phyloP scores from a whole-genome alignment of 371 early-diverging fungal genomes.

The Haplosporangium sp. region DNA sequence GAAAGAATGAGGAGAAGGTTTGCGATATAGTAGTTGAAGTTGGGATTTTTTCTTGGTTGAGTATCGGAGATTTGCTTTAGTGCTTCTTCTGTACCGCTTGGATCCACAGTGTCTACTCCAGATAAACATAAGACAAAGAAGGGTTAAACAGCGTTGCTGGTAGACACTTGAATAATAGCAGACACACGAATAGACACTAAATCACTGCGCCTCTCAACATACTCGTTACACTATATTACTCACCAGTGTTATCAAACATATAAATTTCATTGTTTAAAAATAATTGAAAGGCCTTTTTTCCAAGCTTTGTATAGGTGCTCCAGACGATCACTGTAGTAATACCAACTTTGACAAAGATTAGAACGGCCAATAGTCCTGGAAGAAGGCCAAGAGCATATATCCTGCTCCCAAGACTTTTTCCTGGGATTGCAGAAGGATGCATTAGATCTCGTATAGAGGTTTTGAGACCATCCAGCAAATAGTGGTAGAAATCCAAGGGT shows the following conservation, averaged over 20 bases:
- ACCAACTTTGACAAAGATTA: conserved; percentile 31
- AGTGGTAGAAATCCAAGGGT: conserved; percentile 29
- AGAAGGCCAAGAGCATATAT: conserved; percentile 28
- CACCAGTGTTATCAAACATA: conserved; percentile 43
- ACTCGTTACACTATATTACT: not conserved
- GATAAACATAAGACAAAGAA: not conserved
- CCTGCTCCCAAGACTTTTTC: conserved; percentile 15
- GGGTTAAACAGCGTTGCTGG: no score
- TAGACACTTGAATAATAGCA: no score
- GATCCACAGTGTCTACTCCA: conserved; percentile 36
- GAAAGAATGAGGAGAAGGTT: conserved; percentile 37
- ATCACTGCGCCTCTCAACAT: not conserved
- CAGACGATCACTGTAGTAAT: conserved; percentile 18
- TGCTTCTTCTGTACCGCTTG: conserved; percentile 38
- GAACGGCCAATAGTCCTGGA: conserved; percentile 18
- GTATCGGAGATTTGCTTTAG: conserved; percentile 23
- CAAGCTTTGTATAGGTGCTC: conserved; percentile 27
- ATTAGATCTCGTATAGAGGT: conserved; percentile 15
- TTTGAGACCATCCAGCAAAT: conserved; percentile 10
- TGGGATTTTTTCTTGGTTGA: conserved; percentile 11
- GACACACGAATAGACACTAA: not conserved
- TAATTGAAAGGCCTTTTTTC: conserved; percentile 22
- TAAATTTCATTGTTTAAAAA: conserved; percentile 36
- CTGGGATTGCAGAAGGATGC: conserved; percentile 35
- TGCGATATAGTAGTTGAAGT: conserved; percentile 42